Evolutionary conservation across 176 grass and related monocot genomes (phyloP).

Genomic region (Oryza officinalis): DNA sequence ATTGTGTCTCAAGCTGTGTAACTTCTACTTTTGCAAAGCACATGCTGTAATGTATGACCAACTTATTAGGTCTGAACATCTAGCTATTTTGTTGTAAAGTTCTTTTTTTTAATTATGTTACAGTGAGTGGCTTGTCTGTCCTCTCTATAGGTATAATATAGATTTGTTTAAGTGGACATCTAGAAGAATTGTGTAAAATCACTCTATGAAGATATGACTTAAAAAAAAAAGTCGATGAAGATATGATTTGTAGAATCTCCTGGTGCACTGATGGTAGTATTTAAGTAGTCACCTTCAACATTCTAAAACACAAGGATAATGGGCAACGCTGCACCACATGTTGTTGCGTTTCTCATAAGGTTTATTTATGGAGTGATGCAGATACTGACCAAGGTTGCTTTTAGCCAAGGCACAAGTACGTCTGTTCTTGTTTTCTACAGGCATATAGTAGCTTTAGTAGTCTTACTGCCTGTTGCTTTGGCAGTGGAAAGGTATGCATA

Average conservation of each 20-base stretch:
- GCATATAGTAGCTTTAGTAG: slow-evolving; percentile 20
- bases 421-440: slow-evolving; percentile 51
- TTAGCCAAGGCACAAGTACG: slow-evolving; percentile 41
- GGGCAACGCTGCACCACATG: slow-evolving; percentile 27
- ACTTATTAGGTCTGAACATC: not conserved
- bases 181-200: not conserved
- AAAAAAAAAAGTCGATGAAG: not conserved
- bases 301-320: slow-evolving; percentile 7
- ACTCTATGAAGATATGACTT: not conserved
- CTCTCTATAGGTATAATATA: not conserved
- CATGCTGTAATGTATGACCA: not conserved
- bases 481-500: slow-evolving; percentile 37
- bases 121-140: not conserved
- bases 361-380: slow-evolving; percentile 29
- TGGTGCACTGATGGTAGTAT: slow-evolving; percentile 7
- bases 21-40: not conserved
- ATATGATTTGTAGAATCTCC: slow-evolving; percentile 1
- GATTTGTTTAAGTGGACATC: slow-evolving; percentile 11
- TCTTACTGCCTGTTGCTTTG: slow-evolving; percentile 37
- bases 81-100: too few species aligned
- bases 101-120: not conserved
- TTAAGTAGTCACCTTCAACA: slow-evolving; percentile 22
- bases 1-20: not conserved
- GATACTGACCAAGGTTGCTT: slow-evolving; percentile 37
- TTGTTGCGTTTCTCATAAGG: slow-evolving; percentile 24